These are phyloP conservation scores for Scopulariopsis brevicaulis DNA, from an alignment of 2,329 filamentous ascomycete species.

Conservation along the genomic window DNA sequence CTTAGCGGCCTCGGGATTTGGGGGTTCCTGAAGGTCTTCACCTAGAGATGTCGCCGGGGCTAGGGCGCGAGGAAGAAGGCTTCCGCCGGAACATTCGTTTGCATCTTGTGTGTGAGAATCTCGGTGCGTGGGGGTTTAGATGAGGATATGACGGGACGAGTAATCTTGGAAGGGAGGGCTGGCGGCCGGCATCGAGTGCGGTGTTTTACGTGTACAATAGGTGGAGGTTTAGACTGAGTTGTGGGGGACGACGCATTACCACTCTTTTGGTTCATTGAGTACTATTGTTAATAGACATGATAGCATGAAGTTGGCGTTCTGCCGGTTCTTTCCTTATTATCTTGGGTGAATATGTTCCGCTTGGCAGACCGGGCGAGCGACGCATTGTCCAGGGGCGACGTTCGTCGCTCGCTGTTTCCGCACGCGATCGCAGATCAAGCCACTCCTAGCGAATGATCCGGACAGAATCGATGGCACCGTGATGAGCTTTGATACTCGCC, in stretches of 20 bases:
- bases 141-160: slow-evolving; percentile 1
- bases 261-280: background rate
- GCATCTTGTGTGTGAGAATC: background rate
- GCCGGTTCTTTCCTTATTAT: background rate
- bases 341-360: no score
- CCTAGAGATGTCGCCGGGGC: slow-evolving; percentile 23
- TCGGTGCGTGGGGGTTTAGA: background rate
- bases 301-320: background rate
- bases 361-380: no score
- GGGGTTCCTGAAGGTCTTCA: slow-evolving; percentile 84
- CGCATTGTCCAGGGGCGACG: no score
- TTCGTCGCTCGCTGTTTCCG: no score
- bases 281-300: background rate
- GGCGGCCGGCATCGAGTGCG: background rate
- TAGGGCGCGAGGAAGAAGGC: background rate
- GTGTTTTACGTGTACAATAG: background rate
- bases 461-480: no score
- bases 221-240: background rate
- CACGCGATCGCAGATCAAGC: no score
- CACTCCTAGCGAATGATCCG: no score
- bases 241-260: background rate
- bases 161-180: background rate
- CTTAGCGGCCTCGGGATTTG: slow-evolving; percentile 82
- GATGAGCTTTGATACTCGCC: no score
- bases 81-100: background rate